Conservation (phyloP, 495 filamentous ascomycete genomes). For the Stereocaulon alpinum region DNA sequence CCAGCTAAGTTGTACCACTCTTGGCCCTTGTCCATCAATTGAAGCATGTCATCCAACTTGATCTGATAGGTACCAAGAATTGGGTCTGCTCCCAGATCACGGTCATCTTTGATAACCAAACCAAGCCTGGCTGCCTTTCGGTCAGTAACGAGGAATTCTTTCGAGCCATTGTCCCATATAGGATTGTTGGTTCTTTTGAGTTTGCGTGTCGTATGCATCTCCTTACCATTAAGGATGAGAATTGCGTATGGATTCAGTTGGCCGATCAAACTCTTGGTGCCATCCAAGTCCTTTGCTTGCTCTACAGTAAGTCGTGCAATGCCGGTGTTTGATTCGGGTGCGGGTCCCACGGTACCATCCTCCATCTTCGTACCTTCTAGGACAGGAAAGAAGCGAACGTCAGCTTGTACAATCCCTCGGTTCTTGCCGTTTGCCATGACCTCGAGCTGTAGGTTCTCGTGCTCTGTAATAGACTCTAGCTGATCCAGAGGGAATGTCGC, state of each 20-base stretch:
- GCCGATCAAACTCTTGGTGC: constrained; percentile 78
- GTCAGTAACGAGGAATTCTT: constrained; percentile 90
- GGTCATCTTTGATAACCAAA: constrained; percentile 87
- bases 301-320: constrained; percentile 87
- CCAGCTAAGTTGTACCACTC: constrained; percentile 91
- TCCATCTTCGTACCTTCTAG: constrained; percentile 59
- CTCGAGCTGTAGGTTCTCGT: constrained; percentile 77
- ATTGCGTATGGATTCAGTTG: constrained; percentile 82
- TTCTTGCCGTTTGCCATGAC: constrained; percentile 75
- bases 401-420: constrained; percentile 66
- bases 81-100: constrained; percentile 72
- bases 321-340: constrained; percentile 84
- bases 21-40: constrained; percentile 81
- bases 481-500: constrained; percentile 77
- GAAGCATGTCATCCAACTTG: constrained; percentile 84
- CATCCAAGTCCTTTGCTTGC: constrained; percentile 92
- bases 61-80: constrained; percentile 87
- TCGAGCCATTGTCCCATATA: constrained; percentile 79
- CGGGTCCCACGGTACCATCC: constrained; percentile 66
- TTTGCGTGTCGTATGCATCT: constrained; percentile 73
- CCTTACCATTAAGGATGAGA: constrained; percentile 79
- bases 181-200: constrained; percentile 95
- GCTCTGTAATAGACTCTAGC: constrained; percentile 60
- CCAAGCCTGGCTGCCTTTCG: constrained; percentile 81
- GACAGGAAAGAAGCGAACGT: constrained; percentile 93